Conservation (phyloP, 768 basidiomycete genomes). For the Tephrocybe sp. region DNA sequence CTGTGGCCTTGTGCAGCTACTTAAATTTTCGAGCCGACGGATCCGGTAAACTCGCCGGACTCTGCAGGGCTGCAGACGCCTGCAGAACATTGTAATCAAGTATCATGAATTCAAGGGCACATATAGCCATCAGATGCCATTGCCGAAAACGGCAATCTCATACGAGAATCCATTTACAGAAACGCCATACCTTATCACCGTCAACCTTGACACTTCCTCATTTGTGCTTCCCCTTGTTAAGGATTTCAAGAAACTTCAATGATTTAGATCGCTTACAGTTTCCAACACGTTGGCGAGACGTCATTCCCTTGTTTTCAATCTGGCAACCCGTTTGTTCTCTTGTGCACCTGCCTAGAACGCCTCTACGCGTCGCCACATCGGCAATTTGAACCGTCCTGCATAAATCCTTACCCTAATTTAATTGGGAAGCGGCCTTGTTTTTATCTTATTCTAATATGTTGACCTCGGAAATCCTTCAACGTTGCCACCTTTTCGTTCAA, state of each 20-base stretch:
- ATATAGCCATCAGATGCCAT: slow-evolving; percentile 15
- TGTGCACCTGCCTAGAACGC: slow-evolving; percentile 9
- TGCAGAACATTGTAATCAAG: background rate
- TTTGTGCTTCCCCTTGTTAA: slow-evolving; percentile 27
- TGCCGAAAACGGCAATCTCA: slow-evolving; percentile 19
- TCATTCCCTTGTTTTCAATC: slow-evolving; percentile 28
- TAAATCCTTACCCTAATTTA: slow-evolving; percentile 5
- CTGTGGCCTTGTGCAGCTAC: no score
- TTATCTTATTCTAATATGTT: slow-evolving; percentile 26
- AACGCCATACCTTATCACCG: background rate
- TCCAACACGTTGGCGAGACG: background rate
- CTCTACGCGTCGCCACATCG: slow-evolving; percentile 13
- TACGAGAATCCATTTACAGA: slow-evolving; percentile 19
- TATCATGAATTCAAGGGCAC: background rate
- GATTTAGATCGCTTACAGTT: slow-evolving; percentile 1
- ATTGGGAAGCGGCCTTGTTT: slow-evolving; percentile 24
- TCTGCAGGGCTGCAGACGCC: background rate
- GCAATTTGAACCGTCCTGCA: background rate
- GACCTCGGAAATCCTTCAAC: background rate
- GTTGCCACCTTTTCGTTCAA: slow-evolving; percentile 15
- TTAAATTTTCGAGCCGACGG: no score
- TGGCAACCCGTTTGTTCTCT: slow-evolving; percentile 24
- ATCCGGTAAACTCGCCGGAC: no score
- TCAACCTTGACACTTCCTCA: slow-evolving; percentile 22
- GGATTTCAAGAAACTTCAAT: background rate